Percentiles rank a stretch among this genome's conserved stretches.
Conservation (phyloP, 306 rosid genomes). For the Cicer arietinum region DNA sequence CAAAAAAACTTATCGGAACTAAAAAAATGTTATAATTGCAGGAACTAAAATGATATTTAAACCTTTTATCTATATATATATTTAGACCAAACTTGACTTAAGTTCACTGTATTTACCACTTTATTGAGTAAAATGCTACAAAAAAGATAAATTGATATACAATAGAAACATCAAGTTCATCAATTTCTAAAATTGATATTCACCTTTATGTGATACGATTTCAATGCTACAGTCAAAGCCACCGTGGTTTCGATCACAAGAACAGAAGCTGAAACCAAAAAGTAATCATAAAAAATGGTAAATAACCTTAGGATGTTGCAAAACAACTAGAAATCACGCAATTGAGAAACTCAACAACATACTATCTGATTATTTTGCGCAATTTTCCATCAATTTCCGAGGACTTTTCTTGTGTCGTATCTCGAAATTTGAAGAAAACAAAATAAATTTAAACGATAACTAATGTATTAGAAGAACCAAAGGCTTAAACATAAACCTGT, state of each 20-base stretch:
- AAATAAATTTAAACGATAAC: conserved; percentile 31
- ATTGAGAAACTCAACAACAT: conserved; percentile 10
- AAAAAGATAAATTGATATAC: conserved; percentile 16
- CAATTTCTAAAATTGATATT: conserved; percentile 39
- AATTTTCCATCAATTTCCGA: neutral
- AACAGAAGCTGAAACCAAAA: conserved; percentile 72
- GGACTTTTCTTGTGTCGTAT: neutral
- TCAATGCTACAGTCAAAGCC: conserved; percentile 96
- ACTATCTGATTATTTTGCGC: conserved; percentile 24
- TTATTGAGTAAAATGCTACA: neutral
- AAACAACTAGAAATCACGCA: conserved; percentile 29
- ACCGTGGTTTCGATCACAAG: conserved; percentile 92
- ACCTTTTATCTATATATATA: conserved; percentile 8
- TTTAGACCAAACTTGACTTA: neutral
- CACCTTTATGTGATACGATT: conserved; percentile 81
- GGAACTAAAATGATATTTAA: no score
- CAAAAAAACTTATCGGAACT: no score
- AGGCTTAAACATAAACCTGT: conserved; percentile 67
- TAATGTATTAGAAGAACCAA: conserved; percentile 15
- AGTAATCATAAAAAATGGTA: conserved; percentile 14
- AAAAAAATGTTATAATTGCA: neutral
- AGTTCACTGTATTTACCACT: neutral
- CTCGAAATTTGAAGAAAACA: conserved; percentile 25
- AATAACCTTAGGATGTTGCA: conserved; percentile 22
- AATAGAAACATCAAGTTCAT: conserved; percentile 32